Evolutionary conservation across 2,329 filamentous ascomycete genomes (phyloP), one percentile per base, ranked within the genome.

Genomic region (Anisogramma anomala): DNA sequence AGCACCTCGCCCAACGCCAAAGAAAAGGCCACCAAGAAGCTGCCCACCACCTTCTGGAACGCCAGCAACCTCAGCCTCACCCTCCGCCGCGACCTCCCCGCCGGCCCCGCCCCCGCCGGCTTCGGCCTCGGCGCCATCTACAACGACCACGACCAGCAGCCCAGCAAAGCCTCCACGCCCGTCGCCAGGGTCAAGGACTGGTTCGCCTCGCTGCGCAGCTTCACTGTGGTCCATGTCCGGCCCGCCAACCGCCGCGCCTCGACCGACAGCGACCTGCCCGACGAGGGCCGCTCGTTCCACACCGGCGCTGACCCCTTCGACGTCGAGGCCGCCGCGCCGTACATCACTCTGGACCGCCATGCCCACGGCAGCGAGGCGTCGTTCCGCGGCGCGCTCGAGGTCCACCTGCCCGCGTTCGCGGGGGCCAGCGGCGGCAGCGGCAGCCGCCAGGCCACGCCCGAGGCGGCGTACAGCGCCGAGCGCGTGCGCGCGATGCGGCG

Each of bases 341-440:
- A n/a, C n/a, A n/a, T n/a, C n/a, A n/a, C n/a, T n/a, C 6, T 44
- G 20, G 33, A 39, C 26, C 42, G 49, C 1, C 45, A 51, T 10
- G 49, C 48, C 13, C 51, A 45, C 10, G 45, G 47, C 19, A 50
- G 48, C 17, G 45, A 50, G 14, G 43, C 43, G 27, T 53, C 53
- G 1, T 59, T 56, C 39, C 50, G 54, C 11, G 53, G 52, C 30
- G 49, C 41, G 6, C 36, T 59, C n/a, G 53, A 59, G 20, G 48
- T 55, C 38, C 50, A 50, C 27, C 53, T 59, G 8, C 56, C 55
- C 3, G 46, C 50, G 5, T 39, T 53, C 17, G 32, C 42, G 11
- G 40, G 48, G 7, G 36, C 45, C 23, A 33, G 14, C 25, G 55
- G 51, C 23, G 40, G 48, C 6, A 36, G 45, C 23, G 31, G 14